These are phyloP conservation scores for Diplodia mutila DNA, from an alignment of 2,329 filamentous ascomycete species.

Conservation along the genomic window DNA sequence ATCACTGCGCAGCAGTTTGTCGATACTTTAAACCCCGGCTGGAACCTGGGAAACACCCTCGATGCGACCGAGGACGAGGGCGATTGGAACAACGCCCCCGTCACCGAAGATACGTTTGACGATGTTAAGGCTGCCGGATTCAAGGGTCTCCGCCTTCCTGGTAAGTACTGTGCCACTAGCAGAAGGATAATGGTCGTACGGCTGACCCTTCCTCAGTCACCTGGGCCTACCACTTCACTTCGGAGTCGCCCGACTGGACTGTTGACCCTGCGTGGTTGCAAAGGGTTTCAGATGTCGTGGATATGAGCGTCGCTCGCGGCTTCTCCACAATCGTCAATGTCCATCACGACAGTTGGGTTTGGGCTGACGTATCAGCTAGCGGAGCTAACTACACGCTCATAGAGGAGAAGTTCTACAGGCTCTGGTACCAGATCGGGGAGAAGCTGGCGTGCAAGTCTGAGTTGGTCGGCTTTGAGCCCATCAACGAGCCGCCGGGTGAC, in stretches of 20 bases:
- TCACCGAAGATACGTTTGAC: slow-evolving; percentile 55
- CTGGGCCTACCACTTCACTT: slow-evolving; percentile 61
- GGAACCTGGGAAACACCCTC: slow-evolving; percentile 65
- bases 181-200: neutral
- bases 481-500: slow-evolving; percentile 62
- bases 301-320: slow-evolving; percentile 56
- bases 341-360: slow-evolving; percentile 64
- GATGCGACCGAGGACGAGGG: slow-evolving; percentile 61
- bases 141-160: slow-evolving; percentile 61
- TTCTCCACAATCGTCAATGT: slow-evolving; percentile 62
- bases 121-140: slow-evolving; percentile 59
- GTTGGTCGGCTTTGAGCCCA: slow-evolving; percentile 60
- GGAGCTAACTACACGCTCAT: slow-evolving; percentile 56
- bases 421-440: slow-evolving; percentile 63
- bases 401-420: slow-evolving; percentile 59
- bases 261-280: slow-evolving; percentile 60
- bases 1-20: slow-evolving; percentile 55
- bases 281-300: slow-evolving; percentile 61
- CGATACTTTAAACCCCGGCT: slow-evolving; percentile 57
- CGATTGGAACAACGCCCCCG: slow-evolving; percentile 62
- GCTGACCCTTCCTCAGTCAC: slow-evolving; percentile 49
- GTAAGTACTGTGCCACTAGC: slow-evolving; percentile 30
- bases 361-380: slow-evolving; percentile 57
- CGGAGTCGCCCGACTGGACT: slow-evolving; percentile 56
- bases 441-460: slow-evolving; percentile 60